Conservation (phyloP, 495 filamentous ascomycete species). For the Thermochaetoides thermophila region DNA sequence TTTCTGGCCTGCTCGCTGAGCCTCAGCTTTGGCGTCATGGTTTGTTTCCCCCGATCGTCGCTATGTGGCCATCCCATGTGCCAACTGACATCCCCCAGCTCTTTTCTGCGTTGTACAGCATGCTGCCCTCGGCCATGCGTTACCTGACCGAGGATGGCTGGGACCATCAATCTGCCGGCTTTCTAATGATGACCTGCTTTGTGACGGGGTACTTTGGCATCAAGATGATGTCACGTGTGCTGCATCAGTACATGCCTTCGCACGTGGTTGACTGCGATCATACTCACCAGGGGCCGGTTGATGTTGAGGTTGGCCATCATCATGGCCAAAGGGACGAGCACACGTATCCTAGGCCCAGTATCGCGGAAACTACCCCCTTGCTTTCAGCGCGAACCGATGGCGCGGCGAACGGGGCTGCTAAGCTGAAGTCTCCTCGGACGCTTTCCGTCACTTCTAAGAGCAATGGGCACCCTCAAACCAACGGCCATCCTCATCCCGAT, state of each 20-base stretch:
- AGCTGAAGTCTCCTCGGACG: no score
- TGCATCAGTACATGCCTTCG: conserved; percentile 80
- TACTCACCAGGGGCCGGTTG: conserved; percentile 44
- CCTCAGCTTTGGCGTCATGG: conserved; percentile 96
- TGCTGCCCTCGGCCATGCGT: conserved; percentile 70
- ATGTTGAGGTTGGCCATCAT: conserved; percentile 17
- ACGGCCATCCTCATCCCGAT: conserved; percentile 11
- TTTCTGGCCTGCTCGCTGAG: conserved; percentile 84
- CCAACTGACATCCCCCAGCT: no score
- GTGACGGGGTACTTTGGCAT: conserved; percentile 73
- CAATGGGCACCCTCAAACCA: neutral
- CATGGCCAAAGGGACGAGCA: no score
- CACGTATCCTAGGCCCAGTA: conserved; percentile 6
- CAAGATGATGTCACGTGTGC: conserved; percentile 57
- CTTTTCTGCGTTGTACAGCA: conserved; percentile 86
- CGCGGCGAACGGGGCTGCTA: no score
- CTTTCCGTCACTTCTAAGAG: no score
- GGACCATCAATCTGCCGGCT: conserved; percentile 50
- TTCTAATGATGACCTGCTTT: conserved; percentile 62
- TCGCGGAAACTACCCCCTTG: conserved; percentile 20
- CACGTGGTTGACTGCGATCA: conserved; percentile 89
- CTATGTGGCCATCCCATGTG: no score
- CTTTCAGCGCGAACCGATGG: no score
- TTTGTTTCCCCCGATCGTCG: no score
- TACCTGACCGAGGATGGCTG: conserved; percentile 58